Percentiles rank a stretch among this genome's conserved stretches.
Conservation (phyloP, 176 grass and related monocot species). For the Bothriochloa decipiens region DNA sequence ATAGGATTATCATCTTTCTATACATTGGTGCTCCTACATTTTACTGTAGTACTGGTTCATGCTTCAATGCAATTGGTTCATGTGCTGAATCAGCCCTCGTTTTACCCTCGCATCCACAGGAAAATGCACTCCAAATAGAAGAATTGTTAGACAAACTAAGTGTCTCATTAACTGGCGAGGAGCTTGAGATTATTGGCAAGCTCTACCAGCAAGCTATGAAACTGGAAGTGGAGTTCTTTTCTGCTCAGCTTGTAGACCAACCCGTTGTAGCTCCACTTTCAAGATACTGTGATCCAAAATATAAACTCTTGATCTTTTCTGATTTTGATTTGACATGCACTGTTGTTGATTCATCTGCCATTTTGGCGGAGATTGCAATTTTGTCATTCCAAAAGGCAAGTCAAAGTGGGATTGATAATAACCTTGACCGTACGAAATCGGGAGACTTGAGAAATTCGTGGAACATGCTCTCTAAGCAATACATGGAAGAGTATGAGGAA, state of each 20-base stretch:
- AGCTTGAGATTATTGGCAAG: conserved; percentile 91
- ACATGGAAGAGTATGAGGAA: conserved; percentile 79
- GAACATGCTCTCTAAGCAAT: conserved; percentile 78
- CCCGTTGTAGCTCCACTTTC: conserved; percentile 73
- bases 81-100: not conserved
- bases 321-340: conserved; percentile 99
- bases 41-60: conserved; percentile 5
- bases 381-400: conserved; percentile 73
- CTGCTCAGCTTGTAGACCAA: conserved; percentile 57
- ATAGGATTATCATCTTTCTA: conserved; percentile 10
- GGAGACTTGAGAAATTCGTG: conserved; percentile 74
- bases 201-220: conserved; percentile 89
- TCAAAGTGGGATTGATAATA: conserved; percentile 58
- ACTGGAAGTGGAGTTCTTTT: conserved; percentile 84
- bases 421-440: conserved; percentile 47
- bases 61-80: conserved; percentile 9
- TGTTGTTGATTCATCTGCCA: conserved; percentile 86
- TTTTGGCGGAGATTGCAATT: conserved; percentile 91
- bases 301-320: conserved; percentile 76
- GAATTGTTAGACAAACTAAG: conserved; percentile 92
- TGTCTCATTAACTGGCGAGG: conserved; percentile 87
- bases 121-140: conserved; percentile 79
- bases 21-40: conserved; percentile 5
- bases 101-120: conserved; percentile 41
- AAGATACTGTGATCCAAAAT: conserved; percentile 67